phyloP scores from a whole-genome alignment of 164 flowering plant genomes.

The Berberis thunbergii region DNA sequence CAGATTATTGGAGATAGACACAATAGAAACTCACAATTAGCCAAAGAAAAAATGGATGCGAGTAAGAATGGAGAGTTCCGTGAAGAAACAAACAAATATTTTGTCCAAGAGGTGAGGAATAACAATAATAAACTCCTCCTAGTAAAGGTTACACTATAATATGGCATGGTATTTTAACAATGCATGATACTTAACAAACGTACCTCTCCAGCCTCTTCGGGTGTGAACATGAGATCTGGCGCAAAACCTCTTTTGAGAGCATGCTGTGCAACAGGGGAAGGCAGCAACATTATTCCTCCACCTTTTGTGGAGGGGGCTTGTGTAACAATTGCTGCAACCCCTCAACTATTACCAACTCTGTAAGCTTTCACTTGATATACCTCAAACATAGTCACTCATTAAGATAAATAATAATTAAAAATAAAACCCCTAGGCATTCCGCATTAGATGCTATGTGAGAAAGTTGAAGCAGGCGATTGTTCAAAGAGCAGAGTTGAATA shows the following conservation, averaged over 20 bases:
- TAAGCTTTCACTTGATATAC: neutral
- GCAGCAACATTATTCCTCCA: constrained; percentile 73
- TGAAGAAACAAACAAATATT: no score
- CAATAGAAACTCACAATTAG: no score
- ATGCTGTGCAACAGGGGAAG: constrained; percentile 83
- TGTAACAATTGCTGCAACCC: constrained; percentile 91
- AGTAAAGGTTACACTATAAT: no score
- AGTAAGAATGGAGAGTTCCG: no score
- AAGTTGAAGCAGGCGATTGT: neutral
- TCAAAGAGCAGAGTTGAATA: constrained; percentile 10
- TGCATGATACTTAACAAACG: neutral
- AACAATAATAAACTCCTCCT: no score
- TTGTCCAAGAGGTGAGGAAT: no score
- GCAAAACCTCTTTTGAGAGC: constrained; percentile 77
- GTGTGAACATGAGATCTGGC: constrained; percentile 75
- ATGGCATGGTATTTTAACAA: no score
- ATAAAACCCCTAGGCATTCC: neutral
- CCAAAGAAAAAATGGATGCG: no score
- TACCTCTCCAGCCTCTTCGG: constrained; percentile 91
- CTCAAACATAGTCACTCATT: neutral
- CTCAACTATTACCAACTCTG: constrained; percentile 4
- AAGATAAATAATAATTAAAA: neutral
- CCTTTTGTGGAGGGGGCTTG: constrained; percentile 81
- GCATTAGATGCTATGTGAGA: no score
- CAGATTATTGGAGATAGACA: no score